Base-by-base conservation (phyloP, 2,329 filamentous ascomycete species). In the Moelleriella libera region DNA sequence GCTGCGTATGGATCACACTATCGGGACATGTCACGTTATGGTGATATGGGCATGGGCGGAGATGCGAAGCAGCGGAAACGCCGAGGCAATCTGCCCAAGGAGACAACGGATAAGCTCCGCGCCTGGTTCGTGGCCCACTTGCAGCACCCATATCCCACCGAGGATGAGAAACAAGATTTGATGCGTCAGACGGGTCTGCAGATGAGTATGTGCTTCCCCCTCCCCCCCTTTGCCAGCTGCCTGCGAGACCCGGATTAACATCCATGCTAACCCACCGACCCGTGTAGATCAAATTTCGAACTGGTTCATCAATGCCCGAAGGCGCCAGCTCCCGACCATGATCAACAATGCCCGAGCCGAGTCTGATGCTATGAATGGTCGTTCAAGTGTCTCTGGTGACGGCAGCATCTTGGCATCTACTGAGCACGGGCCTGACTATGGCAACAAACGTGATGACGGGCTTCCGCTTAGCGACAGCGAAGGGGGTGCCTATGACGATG, bases 81-180 rank as follows among this genome's bases (percentile, higher is more conserved):
- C 46, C 75, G 88, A 40, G 88, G 88, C 1, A 95, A 95, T 58
- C 71, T 95, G 3, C 88, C 88, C n/a, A 94, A 94, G 60, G 84
- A 88, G 47, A 86, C 87, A 0, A 95, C 88, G 0, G 85, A 89
- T 59, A 82, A 85, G 54, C 70, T 95, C 41, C 78, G 85, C 47
- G 70, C 77, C 0, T 95, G 88, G 88, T 89, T 94, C 54, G 66
- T 81, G 46, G 72, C 74, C n/a, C 84, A 92, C 62, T 64, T 88
- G 6, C 72, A 80, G 50, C 87, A 92, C 58, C 87, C 88, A 0
- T 94, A 94, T 60, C 88, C 88, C 1, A 88, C 81, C 5, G 86
- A 94, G 62, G 86, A 94, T 52, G 84, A 94, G 66, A 94, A 94
- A 64, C 79, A 89, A 59, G 78, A 85, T 50, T 72, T 94, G 44